Evolutionary conservation across 257 asterid species (phyloP).

Genomic region (Solanum clarkiae): DNA sequence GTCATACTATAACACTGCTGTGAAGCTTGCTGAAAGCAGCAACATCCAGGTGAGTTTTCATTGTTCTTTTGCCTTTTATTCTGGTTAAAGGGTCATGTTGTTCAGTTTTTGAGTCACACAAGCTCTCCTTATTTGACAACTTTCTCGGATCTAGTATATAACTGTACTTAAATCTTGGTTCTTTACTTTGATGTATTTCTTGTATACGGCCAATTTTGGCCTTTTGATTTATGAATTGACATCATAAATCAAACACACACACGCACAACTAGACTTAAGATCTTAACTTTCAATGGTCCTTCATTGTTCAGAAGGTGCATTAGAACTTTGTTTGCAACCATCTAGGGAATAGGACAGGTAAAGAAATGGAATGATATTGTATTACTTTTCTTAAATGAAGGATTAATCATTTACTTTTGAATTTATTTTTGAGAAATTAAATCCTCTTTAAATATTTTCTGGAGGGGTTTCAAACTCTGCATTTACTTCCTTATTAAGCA

Average conservation of each 20-base stretch:
- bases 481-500: not conserved
- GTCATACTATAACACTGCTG: slow-evolving; percentile 89
- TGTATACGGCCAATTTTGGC: too few species aligned
- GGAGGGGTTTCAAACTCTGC: not conserved
- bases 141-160: not conserved
- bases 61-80: not conserved
- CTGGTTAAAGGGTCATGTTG: not conserved
- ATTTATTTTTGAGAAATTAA: not conserved
- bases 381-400: not conserved
- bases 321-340: not conserved
- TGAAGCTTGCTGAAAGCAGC: slow-evolving; percentile 76
- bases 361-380: not conserved
- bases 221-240: too few species aligned
- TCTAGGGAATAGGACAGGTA: not conserved
- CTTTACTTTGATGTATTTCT: too few species aligned
- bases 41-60: slow-evolving; percentile 53
- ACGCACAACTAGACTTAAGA: too few species aligned
- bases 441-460: not conserved
- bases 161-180: not conserved
- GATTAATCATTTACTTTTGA: not conserved
- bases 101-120: not conserved
- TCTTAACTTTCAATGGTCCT: not conserved
- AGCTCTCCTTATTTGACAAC: not conserved
- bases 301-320: not conserved
- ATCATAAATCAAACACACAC: too few species aligned